Evolutionary conservation across 2,329 filamentous ascomycete species (phyloP).

Genomic region (Exserohilum rostratum): DNA sequence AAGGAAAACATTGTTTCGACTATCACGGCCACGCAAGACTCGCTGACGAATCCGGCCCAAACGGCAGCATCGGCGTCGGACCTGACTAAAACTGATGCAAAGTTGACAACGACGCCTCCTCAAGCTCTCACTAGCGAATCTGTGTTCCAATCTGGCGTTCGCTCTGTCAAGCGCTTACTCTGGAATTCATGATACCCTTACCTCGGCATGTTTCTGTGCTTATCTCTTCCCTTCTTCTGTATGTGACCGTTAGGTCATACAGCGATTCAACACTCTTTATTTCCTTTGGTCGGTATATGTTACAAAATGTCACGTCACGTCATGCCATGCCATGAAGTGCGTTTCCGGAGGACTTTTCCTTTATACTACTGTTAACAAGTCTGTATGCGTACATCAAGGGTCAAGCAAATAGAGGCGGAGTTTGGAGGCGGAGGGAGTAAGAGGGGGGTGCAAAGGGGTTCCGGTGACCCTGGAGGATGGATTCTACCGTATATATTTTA

Average conservation of each 20-base stretch:
- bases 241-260: not conserved
- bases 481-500: too few species aligned
- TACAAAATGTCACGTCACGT: too few species aligned
- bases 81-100: not conserved
- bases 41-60: not conserved
- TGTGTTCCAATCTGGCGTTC: conserved; percentile 13
- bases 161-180: conserved; percentile 11
- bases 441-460: too few species aligned
- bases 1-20: not conserved
- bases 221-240: not conserved
- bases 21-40: not conserved
- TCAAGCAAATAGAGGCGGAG: too few species aligned
- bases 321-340: too few species aligned
- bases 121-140: not conserved
- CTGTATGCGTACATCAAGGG: too few species aligned
- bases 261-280: too few species aligned
- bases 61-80: not conserved
- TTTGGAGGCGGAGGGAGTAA: too few species aligned
- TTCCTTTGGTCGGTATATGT: too few species aligned
- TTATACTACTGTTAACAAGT: too few species aligned
- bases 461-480: too few species aligned
- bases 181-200: conserved; percentile 7
- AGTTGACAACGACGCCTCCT: not conserved
- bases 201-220: not conserved
- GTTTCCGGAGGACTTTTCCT: too few species aligned